Evolutionary conservation across 2,329 filamentous ascomycete genomes (phyloP).

Genomic region (Claviceps cyperi): DNA sequence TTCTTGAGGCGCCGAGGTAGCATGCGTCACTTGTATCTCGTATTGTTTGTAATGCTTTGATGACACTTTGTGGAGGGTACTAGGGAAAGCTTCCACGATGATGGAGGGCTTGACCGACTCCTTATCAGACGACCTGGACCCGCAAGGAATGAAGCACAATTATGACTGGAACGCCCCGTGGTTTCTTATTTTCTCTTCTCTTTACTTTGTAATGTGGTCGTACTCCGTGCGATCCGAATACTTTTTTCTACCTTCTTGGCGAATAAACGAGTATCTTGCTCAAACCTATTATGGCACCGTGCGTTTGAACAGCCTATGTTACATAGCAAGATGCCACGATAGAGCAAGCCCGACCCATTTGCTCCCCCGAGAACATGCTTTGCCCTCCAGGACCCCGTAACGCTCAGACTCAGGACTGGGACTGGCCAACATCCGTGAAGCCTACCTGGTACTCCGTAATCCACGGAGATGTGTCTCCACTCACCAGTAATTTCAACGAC

Average conservation of each 20-base stretch:
- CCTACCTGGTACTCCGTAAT: no score
- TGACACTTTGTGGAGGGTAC: no score
- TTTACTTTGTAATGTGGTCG: neutral
- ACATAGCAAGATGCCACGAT: no score
- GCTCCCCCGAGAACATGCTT: no score
- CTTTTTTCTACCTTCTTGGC: neutral
- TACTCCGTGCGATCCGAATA: neutral
- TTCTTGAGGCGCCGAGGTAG: neutral
- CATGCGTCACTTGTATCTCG: neutral
- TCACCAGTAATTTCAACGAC: neutral
- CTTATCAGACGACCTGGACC: neutral
- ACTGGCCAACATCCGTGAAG: neutral
- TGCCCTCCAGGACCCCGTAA: neutral
- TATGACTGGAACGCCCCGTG: slow-evolving; percentile 3
- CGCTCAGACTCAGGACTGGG: neutral
- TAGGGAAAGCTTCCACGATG: neutral
- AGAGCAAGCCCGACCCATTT: no score
- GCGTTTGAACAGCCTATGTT: neutral
- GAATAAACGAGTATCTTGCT: slow-evolving; percentile 4
- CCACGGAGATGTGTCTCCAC: neutral
- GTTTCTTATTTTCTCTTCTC: neutral
- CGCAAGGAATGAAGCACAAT: slow-evolving; percentile 2
- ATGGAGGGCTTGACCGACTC: neutral
- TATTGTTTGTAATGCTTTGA: neutral
- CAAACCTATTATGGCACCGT: slow-evolving; percentile 1